Conservation (phyloP, 805 yeast genomes). For the Millerozyma acaciae region DNA sequence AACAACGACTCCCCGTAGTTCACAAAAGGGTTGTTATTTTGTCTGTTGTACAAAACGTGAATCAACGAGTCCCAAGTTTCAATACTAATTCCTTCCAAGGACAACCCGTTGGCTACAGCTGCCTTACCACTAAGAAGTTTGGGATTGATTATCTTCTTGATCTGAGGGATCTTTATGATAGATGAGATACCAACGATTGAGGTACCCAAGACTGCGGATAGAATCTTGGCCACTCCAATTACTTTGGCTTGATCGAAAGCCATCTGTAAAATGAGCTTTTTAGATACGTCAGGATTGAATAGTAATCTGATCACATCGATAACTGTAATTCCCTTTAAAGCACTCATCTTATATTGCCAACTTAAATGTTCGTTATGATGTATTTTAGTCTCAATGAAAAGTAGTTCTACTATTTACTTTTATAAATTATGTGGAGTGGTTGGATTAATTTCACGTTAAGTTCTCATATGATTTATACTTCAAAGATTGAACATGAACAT, state of each 20-base stretch:
- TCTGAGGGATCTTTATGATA: constrained; percentile 39
- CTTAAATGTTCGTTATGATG: no score
- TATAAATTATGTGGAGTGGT: no score
- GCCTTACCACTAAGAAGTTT: constrained; percentile 19
- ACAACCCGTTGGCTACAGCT: constrained; percentile 34
- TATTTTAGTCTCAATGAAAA: no score
- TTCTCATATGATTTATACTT: no score
- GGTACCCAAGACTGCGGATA: constrained; percentile 30
- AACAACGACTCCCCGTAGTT: constrained; percentile 40
- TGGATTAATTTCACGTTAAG: no score
- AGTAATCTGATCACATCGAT: constrained; percentile 28
- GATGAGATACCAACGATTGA: constrained; percentile 35
- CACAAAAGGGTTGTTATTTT: constrained; percentile 30
- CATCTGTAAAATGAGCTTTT: constrained; percentile 33
- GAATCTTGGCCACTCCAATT: constrained; percentile 31
- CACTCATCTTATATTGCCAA: no score
- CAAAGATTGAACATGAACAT: no score
- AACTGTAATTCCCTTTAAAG: no score
- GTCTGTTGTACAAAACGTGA: constrained; percentile 37
- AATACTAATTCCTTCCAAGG: constrained; percentile 31
- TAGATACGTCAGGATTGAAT: constrained; percentile 38
- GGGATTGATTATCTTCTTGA: constrained; percentile 30
- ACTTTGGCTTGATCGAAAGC: constrained; percentile 32
- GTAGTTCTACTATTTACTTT: no score
- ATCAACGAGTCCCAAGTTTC: constrained; percentile 35